Evolutionary conservation across 2,329 filamentous ascomycete species (phyloP).

Genomic region (Hypoxylon sp.): DNA sequence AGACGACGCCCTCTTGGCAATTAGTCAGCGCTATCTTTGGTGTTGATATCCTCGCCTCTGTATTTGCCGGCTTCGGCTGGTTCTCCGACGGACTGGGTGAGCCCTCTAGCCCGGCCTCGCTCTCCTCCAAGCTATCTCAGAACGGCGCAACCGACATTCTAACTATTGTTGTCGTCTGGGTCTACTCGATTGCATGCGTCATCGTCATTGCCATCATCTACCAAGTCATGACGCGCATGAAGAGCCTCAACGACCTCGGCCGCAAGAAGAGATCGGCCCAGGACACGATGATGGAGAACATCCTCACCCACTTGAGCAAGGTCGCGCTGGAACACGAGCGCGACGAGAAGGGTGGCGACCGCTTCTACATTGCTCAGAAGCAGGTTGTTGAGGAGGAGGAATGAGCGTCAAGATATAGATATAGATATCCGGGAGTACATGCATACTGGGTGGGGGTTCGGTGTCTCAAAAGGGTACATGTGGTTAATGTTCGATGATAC

Average conservation of each 20-base stretch:
- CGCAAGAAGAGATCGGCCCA: slow-evolving; percentile 65
- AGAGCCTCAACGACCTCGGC: slow-evolving; percentile 60
- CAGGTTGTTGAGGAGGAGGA: slow-evolving; percentile 51
- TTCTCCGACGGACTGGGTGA: slow-evolving; percentile 64
- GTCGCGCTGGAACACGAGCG: slow-evolving; percentile 66
- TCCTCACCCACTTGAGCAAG: slow-evolving; percentile 66
- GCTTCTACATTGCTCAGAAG: slow-evolving; percentile 51
- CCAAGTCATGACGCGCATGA: slow-evolving; percentile 60
- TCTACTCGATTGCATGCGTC: slow-evolving; percentile 67
- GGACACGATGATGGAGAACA: slow-evolving; percentile 69
- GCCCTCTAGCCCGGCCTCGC: slow-evolving; percentile 56
- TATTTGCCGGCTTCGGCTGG: slow-evolving; percentile 81
- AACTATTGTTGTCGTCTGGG: slow-evolving; percentile 67
- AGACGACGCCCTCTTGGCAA: slow-evolving; percentile 79
- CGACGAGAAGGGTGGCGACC: slow-evolving; percentile 61
- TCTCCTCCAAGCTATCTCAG: slow-evolving; percentile 52
- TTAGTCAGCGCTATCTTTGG: slow-evolving; percentile 76
- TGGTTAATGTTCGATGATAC: slow-evolving; percentile 23
- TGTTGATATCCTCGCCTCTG: slow-evolving; percentile 77
- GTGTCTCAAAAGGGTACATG: slow-evolving; percentile 20
- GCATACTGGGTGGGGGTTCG: slow-evolving; percentile 21
- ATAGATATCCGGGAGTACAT: slow-evolving; percentile 14
- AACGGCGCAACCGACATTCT: slow-evolving; percentile 72
- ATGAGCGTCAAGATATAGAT: slow-evolving; percentile 19
- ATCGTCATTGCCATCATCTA: slow-evolving; percentile 68